phyloP scores from a whole-genome alignment of 306 rosid genomes.

The Sphenostylis stenocarpa region DNA sequence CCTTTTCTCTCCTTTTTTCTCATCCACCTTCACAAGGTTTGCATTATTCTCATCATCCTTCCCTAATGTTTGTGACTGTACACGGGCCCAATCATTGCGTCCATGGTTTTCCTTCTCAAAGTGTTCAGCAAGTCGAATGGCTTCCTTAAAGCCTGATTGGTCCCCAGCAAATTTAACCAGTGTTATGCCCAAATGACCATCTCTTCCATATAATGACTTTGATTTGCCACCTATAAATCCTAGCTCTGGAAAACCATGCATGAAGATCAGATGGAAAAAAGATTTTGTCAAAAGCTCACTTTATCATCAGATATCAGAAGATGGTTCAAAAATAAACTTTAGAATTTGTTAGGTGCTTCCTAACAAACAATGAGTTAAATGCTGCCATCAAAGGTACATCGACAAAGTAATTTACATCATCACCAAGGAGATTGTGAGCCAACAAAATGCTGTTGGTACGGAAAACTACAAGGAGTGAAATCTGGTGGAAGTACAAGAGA shows the following conservation, averaged over 20 bases:
- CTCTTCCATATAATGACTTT: slow-evolving; percentile 91
- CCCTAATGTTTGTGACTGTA: slow-evolving; percentile 61
- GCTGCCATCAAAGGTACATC: slow-evolving; percentile 9
- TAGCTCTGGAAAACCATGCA: slow-evolving; percentile 71
- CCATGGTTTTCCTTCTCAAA: slow-evolving; percentile 81
- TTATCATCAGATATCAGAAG: slow-evolving; percentile 26
- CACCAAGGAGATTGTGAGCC: slow-evolving; percentile 1
- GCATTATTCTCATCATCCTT: slow-evolving; percentile 85
- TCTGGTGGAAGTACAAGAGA: slow-evolving; percentile 7
- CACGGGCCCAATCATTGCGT: slow-evolving; percentile 69
- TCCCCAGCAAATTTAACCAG: slow-evolving; percentile 80
- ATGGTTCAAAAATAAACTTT: slow-evolving; percentile 10
- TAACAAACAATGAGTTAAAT: not conserved
- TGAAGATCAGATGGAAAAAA: slow-evolving; percentile 39
- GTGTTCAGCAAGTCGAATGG: slow-evolving; percentile 72
- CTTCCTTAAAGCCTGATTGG: slow-evolving; percentile 81
- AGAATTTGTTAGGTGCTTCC: slow-evolving; percentile 8
- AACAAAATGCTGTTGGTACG: slow-evolving; percentile 23
- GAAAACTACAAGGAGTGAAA: slow-evolving; percentile 10
- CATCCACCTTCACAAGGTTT: slow-evolving; percentile 71
- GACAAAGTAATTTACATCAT: slow-evolving; percentile 20
- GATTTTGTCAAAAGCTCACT: slow-evolving; percentile 29
- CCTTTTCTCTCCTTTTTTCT: slow-evolving; percentile 69
- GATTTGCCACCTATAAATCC: slow-evolving; percentile 92
- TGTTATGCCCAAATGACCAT: slow-evolving; percentile 91